Conservation (phyloP, 1,139 yeast species). For the Geotrichum reessii region DNA sequence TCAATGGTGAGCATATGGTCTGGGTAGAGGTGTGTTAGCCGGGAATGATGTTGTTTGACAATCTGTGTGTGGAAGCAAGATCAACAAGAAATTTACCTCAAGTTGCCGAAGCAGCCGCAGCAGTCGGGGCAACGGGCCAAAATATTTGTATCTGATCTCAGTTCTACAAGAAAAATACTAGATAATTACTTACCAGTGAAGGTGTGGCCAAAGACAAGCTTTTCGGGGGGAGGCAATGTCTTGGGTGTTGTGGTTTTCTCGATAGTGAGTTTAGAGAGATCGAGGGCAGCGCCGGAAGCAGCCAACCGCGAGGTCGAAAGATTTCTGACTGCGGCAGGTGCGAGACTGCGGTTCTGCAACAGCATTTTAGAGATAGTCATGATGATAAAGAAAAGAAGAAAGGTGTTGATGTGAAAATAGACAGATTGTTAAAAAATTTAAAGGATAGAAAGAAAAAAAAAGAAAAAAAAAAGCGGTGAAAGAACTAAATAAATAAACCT, state of each 20-base stretch:
- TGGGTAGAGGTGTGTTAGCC: not conserved
- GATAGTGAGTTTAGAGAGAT: constrained; percentile 62
- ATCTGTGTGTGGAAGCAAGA: not conserved
- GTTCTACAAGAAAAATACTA: constrained; percentile 21
- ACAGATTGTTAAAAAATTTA: not conserved
- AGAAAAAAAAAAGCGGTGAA: not conserved
- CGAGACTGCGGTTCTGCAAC: not conserved
- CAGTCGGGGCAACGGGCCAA: not conserved
- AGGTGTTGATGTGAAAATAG: not conserved
- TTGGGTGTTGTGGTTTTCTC: constrained; percentile 57
- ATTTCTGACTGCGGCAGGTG: constrained; percentile 2
- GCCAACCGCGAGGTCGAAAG: constrained; percentile 7
- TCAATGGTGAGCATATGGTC: constrained; percentile 85
- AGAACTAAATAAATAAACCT: not conserved
- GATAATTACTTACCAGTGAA: constrained; percentile 46
- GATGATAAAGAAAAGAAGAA: not conserved
- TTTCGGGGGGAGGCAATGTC: constrained; percentile 59
- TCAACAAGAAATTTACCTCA: not conserved
- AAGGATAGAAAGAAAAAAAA: not conserved
- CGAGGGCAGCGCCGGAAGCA: constrained; percentile 37
- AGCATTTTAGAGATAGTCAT: constrained; percentile 4
- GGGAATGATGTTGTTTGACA: not conserved
- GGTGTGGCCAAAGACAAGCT: constrained; percentile 77
- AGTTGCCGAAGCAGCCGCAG: not conserved
- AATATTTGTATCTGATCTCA: not conserved